phyloP scores from a whole-genome alignment of 140 eudicot genomes.

The Oenanthe javanica region DNA sequence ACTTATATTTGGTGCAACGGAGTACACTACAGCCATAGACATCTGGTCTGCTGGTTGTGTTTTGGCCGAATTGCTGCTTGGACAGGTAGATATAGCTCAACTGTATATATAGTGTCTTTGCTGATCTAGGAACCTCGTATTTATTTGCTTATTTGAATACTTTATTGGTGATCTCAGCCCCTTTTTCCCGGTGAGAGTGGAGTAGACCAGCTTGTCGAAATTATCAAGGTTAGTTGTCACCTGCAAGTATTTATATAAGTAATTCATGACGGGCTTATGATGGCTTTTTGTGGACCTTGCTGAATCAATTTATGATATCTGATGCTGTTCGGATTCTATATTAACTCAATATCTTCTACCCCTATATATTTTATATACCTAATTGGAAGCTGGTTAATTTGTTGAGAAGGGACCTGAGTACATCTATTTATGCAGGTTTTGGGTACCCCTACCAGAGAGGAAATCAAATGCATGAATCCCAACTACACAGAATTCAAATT shows the following conservation, averaged over 20 bases:
- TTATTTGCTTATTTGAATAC: constrained; percentile 15
- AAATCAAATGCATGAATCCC: constrained; percentile 94
- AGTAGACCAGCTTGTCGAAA: constrained; percentile 93
- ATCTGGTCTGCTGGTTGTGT: constrained; percentile 99
- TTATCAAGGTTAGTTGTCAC: constrained; percentile 57
- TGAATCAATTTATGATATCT: not conserved
- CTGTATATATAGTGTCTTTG: not conserved
- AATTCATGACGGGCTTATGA: not conserved
- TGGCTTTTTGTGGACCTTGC: not conserved
- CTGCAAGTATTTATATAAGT: not conserved
- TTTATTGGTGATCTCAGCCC: constrained; percentile 47
- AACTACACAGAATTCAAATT: constrained; percentile 90
- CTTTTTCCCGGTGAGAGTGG: constrained; percentile 96
- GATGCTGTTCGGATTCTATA: not conserved
- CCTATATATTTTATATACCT: not conserved
- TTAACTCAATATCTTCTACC: not conserved
- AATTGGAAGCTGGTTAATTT: not conserved
- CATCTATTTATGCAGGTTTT: constrained; percentile 39
- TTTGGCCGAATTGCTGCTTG: constrained; percentile 81
- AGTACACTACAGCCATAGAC: constrained; percentile 87
- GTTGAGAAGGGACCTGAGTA: not conserved
- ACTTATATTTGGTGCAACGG: constrained; percentile 90
- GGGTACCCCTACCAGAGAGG: constrained; percentile 96
- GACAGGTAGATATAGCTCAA: constrained; percentile 45
- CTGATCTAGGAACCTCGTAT: not conserved